Base-by-base conservation (phyloP, 164 flowering plant genomes). In the Piper betle region DNA sequence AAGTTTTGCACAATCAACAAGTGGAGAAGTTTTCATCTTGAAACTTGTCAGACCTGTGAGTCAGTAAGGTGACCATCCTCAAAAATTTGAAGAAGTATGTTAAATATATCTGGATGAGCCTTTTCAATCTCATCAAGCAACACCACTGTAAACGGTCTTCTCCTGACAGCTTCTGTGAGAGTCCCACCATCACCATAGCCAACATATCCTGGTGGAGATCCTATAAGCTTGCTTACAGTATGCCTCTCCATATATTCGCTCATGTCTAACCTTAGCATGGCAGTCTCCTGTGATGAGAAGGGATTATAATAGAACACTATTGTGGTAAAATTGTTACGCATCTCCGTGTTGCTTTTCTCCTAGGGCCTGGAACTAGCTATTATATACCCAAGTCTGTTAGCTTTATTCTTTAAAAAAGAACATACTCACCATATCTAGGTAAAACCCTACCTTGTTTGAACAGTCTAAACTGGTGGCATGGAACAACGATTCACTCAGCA, bases 231-330 rank as follows among this genome's bases (percentile, higher is more conserved):
- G 74, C 86, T 81, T 46, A 91, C 89, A 6, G 86, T 79, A 71
- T 88, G 93, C 55, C 86, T 78, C 79, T 91, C 97, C 96, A 91
- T 91, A 60, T 80, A 91, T 73, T 91, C 96, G 62, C 93, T 86
- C 97, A 91, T 91, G 70, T 91, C 97, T 70, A 91, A 63, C 69
- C 93, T 75, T 61, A 91, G 53, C 93, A 91, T 82, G 56, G 97
- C 79, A 18, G 73, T 75, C 71, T 86, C 97, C 96, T 89, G 72
- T 50, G 69, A 58, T 33, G 37, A 8, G 15, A 13, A 38, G 4
- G n/a, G 25, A 54, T 16, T 54, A 8, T 54, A 46, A 46, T 12
- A 10, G 16, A 19, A 4, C 16, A 16, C 2, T n/a, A n/a, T n/a
- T 54, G 17, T 5, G 18, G 3, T 6, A 25, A 54, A 18, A 25